These are phyloP conservation scores for Phaeosphaeria sp. DNA, from an alignment of 2,329 filamentous ascomycete species.

Conservation along the genomic window DNA sequence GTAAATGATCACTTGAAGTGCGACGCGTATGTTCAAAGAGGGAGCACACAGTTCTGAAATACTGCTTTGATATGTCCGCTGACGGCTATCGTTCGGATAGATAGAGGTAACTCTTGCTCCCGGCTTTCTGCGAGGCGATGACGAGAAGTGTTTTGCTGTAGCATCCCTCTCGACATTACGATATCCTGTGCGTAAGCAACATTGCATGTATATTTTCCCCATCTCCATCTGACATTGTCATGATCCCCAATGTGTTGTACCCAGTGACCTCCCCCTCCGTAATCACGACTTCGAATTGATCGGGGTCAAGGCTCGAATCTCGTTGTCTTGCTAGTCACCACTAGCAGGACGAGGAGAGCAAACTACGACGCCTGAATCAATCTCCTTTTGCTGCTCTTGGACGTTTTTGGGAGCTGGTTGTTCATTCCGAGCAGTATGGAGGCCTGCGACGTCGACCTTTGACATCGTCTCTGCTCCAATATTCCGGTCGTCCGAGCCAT, in stretches of 20 bases:
- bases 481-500: constrained; percentile 5
- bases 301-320: background rate
- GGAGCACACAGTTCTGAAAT: no score
- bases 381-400: background rate
- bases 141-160: background rate
- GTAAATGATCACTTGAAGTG: no score
- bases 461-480: background rate
- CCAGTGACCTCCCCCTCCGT: background rate
- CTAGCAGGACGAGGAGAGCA: background rate
- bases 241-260: background rate
- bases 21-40: no score
- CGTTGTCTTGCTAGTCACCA: no score
- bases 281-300: background rate
- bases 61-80: no score
- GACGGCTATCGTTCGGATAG: no score
- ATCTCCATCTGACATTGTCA: background rate
- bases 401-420: background rate
- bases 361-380: background rate
- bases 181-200: background rate
- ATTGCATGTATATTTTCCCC: background rate
- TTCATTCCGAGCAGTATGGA: background rate
- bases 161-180: background rate
- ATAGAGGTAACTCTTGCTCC: no score
- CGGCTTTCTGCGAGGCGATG: no score
- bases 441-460: background rate